Conservation (phyloP, 345 rosid species). For the Conringia planisiliqua region DNA sequence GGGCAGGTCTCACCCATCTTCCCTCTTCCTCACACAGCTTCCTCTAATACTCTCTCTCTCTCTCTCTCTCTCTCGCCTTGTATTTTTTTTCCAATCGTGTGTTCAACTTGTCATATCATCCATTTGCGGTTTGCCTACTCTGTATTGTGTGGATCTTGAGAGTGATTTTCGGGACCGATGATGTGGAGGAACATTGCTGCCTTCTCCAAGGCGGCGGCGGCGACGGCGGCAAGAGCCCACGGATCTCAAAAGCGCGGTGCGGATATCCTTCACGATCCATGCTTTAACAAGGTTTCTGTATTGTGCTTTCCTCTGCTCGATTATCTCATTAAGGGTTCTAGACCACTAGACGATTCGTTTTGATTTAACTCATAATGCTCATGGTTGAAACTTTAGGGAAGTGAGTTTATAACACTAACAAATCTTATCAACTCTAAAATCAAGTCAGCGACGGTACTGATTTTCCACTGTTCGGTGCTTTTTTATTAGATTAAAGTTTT, state of each 20-base stretch:
- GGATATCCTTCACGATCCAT: conserved; percentile 98
- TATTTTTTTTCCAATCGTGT: too few relatives aligned
- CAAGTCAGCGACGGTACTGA: background rate
- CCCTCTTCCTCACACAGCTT: conserved; percentile 29
- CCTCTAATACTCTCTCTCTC: background rate
- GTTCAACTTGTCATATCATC: background rate
- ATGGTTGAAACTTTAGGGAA: background rate
- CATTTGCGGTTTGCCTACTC: background rate
- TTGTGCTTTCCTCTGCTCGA: background rate
- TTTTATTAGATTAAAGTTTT: background rate
- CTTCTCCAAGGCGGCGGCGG: conserved; percentile 21
- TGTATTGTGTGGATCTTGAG: conserved; percentile 33
- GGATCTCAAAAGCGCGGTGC: conserved; percentile 91
- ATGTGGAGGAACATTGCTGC: conserved; percentile 71
- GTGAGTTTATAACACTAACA: background rate
- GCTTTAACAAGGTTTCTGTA: conserved; percentile 85
- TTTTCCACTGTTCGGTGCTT: background rate
- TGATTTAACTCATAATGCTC: background rate
- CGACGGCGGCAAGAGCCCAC: conserved; percentile 30
- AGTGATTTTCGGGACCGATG: conserved; percentile 20
- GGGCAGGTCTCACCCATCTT: conserved; percentile 21
- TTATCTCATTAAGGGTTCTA: conserved; percentile 11
- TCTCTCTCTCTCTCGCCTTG: background rate
- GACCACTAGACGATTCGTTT: background rate
- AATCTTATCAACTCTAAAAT: background rate